Evolutionary conservation across 2,329 filamentous ascomycete genomes (phyloP), one percentile per base, ranked within the genome.

Genomic region (Neofusicoccum umdonicola): DNA sequence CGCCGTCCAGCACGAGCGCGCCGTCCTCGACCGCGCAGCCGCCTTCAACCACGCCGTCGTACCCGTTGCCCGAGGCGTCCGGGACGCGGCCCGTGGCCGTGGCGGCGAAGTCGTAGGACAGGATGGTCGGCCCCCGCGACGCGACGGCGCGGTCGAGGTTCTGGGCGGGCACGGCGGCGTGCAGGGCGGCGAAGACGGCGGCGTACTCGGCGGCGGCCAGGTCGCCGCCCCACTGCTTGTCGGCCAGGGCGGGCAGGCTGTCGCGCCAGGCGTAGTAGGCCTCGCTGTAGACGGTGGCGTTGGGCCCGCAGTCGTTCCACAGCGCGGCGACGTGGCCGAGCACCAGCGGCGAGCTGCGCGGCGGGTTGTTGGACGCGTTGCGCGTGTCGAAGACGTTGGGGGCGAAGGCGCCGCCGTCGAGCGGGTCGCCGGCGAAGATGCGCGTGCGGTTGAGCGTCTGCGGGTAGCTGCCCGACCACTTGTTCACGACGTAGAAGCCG

Each of bases 401-500:
- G 0, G 80, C 76, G 77, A 80, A 85, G 13, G 79, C 8, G 2
- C 42, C 76, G 61, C 78, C 80, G 3, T 75, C 74, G 1, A 76
- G 69, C 0, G 78, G 76, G 41, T 81, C 72, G 15, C 81, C 82
- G 66, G 80, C 76, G 60, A 82, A 66, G 0, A 80, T 74, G 0
- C 80, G 74, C n/a, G 74, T 73, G 54, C 75, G 72, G 66, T 82
- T 81, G 71, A 79, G 82, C 66, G 80, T 80, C 50, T 82, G 80
- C 1, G 80, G 78, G 56, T 83, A 83, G 3, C 77, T 75, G 0
- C 78, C 64, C 41, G 82, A 82, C 1, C 80, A 81, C 58, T 71
- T 79, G 67, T 82, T 80, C 66, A 83, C 80, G 65, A 84, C 85
- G 65, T 85, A 85, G 61, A 86, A 68, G 4, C 79, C 81, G 66